phyloP scores from a whole-genome alignment of 176 grass and related monocot species.

The Hsuehochloa calcarea region DNA sequence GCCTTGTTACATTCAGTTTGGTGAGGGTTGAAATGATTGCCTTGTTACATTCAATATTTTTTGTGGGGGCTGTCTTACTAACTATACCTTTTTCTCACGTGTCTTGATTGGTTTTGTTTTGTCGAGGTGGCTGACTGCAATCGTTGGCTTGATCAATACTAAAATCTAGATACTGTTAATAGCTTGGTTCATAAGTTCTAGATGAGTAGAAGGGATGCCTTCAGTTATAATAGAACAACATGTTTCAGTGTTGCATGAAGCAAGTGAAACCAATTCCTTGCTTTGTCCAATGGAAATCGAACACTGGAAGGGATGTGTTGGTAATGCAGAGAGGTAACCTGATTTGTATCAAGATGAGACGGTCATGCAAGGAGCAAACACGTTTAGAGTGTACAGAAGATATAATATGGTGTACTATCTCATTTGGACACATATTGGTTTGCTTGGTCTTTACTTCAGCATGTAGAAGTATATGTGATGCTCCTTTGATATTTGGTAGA shows the following conservation, averaged over 20 bases:
- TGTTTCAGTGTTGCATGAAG: slow-evolving; percentile 15
- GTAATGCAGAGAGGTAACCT: slow-evolving; percentile 18
- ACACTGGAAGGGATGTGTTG: neutral
- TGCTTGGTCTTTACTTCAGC: slow-evolving; percentile 10
- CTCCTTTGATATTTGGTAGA: neutral
- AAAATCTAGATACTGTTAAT: neutral
- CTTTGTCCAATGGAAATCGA: slow-evolving; percentile 15
- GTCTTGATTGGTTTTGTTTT: neutral
- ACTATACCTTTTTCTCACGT: neutral
- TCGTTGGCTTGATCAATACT: neutral
- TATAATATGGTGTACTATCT: neutral
- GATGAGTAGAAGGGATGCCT: neutral
- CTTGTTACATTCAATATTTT: slow-evolving; percentile 17
- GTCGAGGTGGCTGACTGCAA: neutral
- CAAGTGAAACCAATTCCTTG: slow-evolving; percentile 25
- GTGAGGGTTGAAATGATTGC: slow-evolving; percentile 20
- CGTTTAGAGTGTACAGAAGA: neutral
- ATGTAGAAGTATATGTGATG: neutral
- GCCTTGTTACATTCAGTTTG: slow-evolving; percentile 22
- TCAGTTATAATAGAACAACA: neutral
- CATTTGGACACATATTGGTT: neutral
- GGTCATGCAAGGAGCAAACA: neutral
- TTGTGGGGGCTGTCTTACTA: neutral
- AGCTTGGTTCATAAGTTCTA: neutral
- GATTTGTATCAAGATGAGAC: neutral